Evolutionary conservation across 805 yeast genomes (phyloP), one percentile per base, ranked within the genome.

Genomic region (Komagataella mondaviorum): DNA sequence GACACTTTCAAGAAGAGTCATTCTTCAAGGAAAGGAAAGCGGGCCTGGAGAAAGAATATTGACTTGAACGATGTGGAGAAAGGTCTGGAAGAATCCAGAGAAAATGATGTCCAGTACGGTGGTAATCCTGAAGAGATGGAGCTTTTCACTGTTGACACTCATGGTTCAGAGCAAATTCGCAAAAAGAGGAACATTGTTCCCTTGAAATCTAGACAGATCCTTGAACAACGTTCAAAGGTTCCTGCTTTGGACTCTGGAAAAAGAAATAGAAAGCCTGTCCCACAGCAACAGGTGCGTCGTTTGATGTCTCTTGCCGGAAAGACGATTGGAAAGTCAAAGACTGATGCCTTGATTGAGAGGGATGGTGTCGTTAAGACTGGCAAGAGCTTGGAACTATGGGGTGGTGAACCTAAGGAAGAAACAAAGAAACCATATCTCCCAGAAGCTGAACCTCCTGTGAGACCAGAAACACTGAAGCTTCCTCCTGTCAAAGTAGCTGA

Each of bases 1-100:
- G 39, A 14, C 5, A 30, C 39, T 8, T 30, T 30, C 20, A 81
- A 76, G 57, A 75, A 72, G 57, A 70, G 70, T 47, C 96, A 90
- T 67, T 62, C 85, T 4, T 88, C 96, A 6, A 77, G 98, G 61
- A 93, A 93, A 71, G 96, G 96, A 47, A 91, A 87, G 75, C 83
- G 77, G 63, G 81, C 96, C 4, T 88, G 97, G 95, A 80, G 96
- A 64, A 88, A 88, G 67, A 88, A 93, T 66, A 85, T 93, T 53
- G 96, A 93, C 64, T 70, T 93, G 17, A 81, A 79, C 22, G 96
- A 88, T 56, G 71, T 93, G 49, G 88, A 85, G 60, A 65, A 68
- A 36, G 85, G 84, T 10, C 69, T 91, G 45, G 91, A 83, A 57
- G 80, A 77, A 47, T 73, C 73, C 50, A 73, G 88, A 53, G 95